phyloP scores from a whole-genome alignment of 2,329 filamentous ascomycete species.

The Venturia asperata region DNA sequence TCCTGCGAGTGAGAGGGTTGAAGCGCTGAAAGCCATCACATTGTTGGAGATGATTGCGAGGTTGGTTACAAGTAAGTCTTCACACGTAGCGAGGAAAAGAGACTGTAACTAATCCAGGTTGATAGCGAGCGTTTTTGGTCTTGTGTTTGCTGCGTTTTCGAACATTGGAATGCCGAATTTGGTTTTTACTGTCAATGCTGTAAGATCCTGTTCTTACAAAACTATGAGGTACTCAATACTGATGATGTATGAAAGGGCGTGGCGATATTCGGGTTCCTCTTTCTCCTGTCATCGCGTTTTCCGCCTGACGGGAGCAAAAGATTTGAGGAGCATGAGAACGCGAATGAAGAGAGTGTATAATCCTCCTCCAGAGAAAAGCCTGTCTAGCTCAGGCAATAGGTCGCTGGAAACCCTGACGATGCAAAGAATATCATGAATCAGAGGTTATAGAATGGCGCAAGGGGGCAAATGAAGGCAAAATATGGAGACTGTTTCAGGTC shows the following conservation, averaged over 20 bases:
- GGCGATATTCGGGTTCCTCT: constrained; percentile 45
- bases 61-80: constrained; percentile 44
- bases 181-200: constrained; percentile 62
- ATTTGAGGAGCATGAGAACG: constrained; percentile 20
- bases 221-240: constrained; percentile 1
- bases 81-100: background rate
- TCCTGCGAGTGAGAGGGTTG: constrained; percentile 51
- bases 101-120: constrained; percentile 6
- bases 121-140: constrained; percentile 55
- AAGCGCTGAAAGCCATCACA: constrained; percentile 62
- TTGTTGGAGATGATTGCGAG: constrained; percentile 63
- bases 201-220: constrained; percentile 29
- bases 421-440: too few species aligned
- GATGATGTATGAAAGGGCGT: constrained; percentile 37
- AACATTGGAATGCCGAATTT: constrained; percentile 51
- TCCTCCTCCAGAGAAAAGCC: background rate
- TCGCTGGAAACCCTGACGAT: too few species aligned
- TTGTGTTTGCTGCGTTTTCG: constrained; percentile 59
- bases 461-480: too few species aligned
- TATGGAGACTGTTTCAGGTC: too few species aligned
- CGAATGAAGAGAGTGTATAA: background rate
- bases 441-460: too few species aligned
- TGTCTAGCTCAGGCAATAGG: too few species aligned
- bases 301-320: constrained; percentile 37
- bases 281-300: constrained; percentile 41